Evolutionary conservation across 106 monocot genomes (phyloP), one percentile per base, ranked within the genome.

Genomic region (Agapanthus africanus): DNA sequence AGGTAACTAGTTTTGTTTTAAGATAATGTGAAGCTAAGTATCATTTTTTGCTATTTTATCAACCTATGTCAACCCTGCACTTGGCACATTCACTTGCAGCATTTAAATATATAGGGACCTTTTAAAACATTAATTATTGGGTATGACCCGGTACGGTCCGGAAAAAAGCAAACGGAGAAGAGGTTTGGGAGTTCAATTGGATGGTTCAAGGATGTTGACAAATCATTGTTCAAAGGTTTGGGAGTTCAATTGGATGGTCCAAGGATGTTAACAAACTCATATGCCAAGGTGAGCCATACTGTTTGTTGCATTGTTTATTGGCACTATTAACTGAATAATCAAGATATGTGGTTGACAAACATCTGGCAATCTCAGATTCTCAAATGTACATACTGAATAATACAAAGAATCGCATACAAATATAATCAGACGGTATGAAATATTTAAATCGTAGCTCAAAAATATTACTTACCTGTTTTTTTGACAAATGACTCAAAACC

Each of bases 401-500:
- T 9, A n/a, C n/a, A n/a, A n/a, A n/a, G n/a, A n/a, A n/a, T n/a
- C n/a, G n/a, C n/a, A n/a, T n/a, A n/a, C 13, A 56, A 30, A 52
- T 28, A 14, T 28, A 56, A 30, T 5, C 4, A 25, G n/a, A n/a
- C n/a, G n/a, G n/a, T n/a, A n/a, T n/a, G n/a, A n/a, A n/a, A n/a
- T n/a, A n/a, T n/a, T n/a, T n/a, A n/a, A n/a, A n/a, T n/a, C n/a
- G n/a, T n/a, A n/a, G n/a, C n/a, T n/a, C n/a, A n/a, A n/a, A n/a
- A n/a, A n/a, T n/a, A n/a, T n/a, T 42, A 50, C 7, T 54, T 73
- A 93, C 99, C 99, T 83, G 35, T 90, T 76, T 99, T 99, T 46
- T 90, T 87, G 39, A 93, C 69, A 79, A 93, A 99, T 71, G 99
- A 80, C 65, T 88, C 90, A 67, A 90, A 99, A 6, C 99, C 93